Evolutionary conservation across 2,329 filamentous ascomycete genomes (phyloP).

Genomic region (Biscogniauxia marginata): DNA sequence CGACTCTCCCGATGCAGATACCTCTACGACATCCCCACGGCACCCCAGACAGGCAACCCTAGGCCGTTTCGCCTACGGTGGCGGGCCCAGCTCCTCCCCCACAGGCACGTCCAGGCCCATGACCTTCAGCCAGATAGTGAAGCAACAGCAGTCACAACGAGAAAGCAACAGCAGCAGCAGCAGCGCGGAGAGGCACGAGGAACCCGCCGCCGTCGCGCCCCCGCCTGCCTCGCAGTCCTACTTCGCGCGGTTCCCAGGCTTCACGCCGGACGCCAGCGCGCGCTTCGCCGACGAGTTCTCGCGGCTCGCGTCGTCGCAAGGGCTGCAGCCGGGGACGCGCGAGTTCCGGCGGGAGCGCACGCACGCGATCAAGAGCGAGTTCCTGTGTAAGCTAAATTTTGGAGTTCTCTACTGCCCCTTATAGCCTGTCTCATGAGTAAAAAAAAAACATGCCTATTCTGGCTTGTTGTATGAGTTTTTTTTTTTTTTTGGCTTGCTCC

Average conservation of each 20-base stretch:
- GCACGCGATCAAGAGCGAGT: constrained; percentile 16
- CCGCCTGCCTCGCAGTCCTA: constrained; percentile 22
- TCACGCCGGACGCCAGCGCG: constrained; percentile 18
- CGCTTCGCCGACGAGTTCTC: constrained; percentile 28
- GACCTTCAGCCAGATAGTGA: not conserved
- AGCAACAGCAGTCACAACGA: not conserved
- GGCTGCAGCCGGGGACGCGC: not conserved
- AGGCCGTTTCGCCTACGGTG: too few species aligned
- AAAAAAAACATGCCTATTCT: too few species aligned
- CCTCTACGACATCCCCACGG: not conserved
- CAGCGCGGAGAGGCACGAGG: not conserved
- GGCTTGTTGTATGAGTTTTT: too few species aligned
- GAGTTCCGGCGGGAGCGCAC: constrained; percentile 18
- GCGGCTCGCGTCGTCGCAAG: constrained; percentile 28
- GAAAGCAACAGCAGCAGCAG: not conserved
- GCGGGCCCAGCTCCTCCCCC: not conserved
- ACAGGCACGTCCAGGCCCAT: not conserved
- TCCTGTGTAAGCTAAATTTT: too few species aligned
- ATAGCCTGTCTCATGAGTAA: too few species aligned
- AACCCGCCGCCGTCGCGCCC: too few species aligned
- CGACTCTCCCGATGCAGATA: not conserved
- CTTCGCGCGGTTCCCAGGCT: constrained; percentile 24
- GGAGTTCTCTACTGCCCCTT: too few species aligned
- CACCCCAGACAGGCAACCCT: not conserved
- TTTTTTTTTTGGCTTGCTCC: too few species aligned